Percentiles rank a stretch among this genome's conserved stretches.
phyloP scores from a whole-genome alignment of 1,284 basidiomycete species.

The Chiua sp. region DNA sequence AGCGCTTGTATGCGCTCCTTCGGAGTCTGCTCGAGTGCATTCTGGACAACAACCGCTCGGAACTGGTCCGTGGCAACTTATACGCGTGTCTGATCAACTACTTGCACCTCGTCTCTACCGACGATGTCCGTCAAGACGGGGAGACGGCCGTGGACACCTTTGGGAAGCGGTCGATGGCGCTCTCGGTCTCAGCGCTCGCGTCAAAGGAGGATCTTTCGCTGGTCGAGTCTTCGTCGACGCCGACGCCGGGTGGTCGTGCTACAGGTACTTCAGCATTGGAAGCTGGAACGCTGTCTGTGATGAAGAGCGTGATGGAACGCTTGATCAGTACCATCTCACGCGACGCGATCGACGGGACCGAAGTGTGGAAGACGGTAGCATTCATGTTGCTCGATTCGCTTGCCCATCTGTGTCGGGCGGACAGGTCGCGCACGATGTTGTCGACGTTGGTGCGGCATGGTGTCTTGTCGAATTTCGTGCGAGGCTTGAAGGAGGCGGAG shows the following conservation, averaged over 20 bases:
- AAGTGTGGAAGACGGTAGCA: constrained; percentile 96
- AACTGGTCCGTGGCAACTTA: constrained; percentile 95
- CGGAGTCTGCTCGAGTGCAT: constrained; percentile 80
- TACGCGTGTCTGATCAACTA: constrained; percentile 93
- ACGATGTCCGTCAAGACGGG: constrained; percentile 19
- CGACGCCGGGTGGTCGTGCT: constrained; percentile 31
- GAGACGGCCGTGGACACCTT: constrained; percentile 34
- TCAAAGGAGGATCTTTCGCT: constrained; percentile 46
- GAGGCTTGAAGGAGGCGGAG: constrained; percentile 86
- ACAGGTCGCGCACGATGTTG: constrained; percentile 65
- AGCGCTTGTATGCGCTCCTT: constrained; percentile 81
- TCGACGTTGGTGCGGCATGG: constrained; percentile 76
- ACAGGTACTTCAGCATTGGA: constrained; percentile 55
- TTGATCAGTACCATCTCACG: constrained; percentile 81
- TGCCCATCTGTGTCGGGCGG: constrained; percentile 65
- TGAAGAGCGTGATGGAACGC: constrained; percentile 74
- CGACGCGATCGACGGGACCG: constrained; percentile 93
- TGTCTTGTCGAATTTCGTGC: constrained; percentile 84
- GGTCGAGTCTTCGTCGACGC: constrained; percentile 36
- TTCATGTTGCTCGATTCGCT: constrained; percentile 88
- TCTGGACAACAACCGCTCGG: constrained; percentile 79
- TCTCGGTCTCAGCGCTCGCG: constrained; percentile 42
- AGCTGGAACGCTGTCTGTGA: constrained; percentile 60
- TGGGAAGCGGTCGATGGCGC: constrained; percentile 29
- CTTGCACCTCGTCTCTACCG: constrained; percentile 70